phyloP scores from a whole-genome alignment of 768 basidiomycete genomes.

The Kwoniella sp. region DNA sequence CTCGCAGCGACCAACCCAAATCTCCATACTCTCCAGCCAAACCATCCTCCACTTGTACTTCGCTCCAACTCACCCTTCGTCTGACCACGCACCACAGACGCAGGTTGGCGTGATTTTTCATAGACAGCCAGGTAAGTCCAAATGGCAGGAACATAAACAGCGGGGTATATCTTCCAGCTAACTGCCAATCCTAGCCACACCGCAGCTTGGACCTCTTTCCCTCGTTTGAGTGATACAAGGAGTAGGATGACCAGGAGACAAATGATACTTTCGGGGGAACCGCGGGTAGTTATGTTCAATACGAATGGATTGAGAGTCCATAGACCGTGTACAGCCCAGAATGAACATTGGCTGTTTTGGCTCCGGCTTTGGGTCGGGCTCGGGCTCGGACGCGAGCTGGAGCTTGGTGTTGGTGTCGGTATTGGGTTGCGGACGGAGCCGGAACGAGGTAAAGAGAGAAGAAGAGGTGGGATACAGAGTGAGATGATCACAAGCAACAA shows the following conservation, averaged over 20 bases:
- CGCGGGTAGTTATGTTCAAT: constrained; percentile 93
- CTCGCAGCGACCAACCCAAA: constrained; percentile 72
- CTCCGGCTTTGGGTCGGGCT: constrained; percentile 1
- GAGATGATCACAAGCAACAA: constrained; percentile 82
- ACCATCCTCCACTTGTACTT: constrained; percentile 24
- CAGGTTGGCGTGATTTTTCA: no score
- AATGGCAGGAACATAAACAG: constrained; percentile 83
- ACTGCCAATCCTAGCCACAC: constrained; percentile 76
- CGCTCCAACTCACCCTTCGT: no score
- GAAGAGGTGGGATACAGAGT: constrained; percentile 62
- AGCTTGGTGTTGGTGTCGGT: background rate
- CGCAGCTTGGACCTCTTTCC: constrained; percentile 66
- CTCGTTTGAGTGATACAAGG: constrained; percentile 60
- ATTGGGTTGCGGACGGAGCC: no score
- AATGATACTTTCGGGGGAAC: constrained; percentile 89
- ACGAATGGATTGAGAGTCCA: constrained; percentile 94
- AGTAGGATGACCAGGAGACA: constrained; percentile 74
- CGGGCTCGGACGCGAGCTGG: background rate
- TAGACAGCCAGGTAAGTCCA: constrained; percentile 63
- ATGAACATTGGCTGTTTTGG: constrained; percentile 7
- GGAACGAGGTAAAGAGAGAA: constrained; percentile 22
- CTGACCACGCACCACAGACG: no score
- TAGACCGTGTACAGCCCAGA: constrained; percentile 53
- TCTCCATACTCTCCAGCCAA: constrained; percentile 59
- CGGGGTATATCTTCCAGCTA: constrained; percentile 97